Evolutionary conservation across 2,329 filamentous ascomycete genomes (phyloP), one percentile per base, ranked within the genome.

Genomic region (Cordyceps militaris): DNA sequence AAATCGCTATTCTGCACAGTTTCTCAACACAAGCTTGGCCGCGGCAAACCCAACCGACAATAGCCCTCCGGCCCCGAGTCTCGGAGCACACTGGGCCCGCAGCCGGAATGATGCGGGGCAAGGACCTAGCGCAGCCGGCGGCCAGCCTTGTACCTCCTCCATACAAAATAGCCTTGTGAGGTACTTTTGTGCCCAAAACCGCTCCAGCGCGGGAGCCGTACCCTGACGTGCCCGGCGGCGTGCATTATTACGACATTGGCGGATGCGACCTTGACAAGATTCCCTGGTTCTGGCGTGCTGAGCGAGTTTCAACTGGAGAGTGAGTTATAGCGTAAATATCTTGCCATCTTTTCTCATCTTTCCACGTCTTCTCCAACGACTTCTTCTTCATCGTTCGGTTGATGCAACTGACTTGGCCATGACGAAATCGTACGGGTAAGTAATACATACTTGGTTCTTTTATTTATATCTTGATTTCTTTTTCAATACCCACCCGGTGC

Each of bases 181-280:
- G 34, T 47, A 55, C 52, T 38, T 43, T 6, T 10, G 8, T 10
- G n/a, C 34, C 34, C 4, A 14, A 8, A 3, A 26, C 16, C 34
- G 7, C 19, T 36, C 24, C 23, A n/a, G 21, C 52, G 23, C 50
- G 52, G 52, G 43, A 55, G 52, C 30, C 30, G 52, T 55, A 55
- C 52, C 52, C 52, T 47, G 28, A 5, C 16, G 30, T 46, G 24
- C 42, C 42, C 40, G 43, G 21, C 40, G n/a, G 10, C 38, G 7
- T 14, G n/a, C 6, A 21, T 40, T 7, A 55, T 55, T 55, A 38
- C 42, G 42, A 46, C 52, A 55, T 55, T 14, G 30, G 11, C 30
- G 16, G 38, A 11, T 44, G 38, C 51, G 23, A 54, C 30, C 21
- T 23, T 44, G 51, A 26, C 34, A 28, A 54, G 38, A 44, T 44